Percentiles rank a stretch among this genome's conserved stretches.
Evolutionary conservation across 2,329 filamentous ascomycete genomes (phyloP).

Genomic region (Cryphonectria parasitica): DNA sequence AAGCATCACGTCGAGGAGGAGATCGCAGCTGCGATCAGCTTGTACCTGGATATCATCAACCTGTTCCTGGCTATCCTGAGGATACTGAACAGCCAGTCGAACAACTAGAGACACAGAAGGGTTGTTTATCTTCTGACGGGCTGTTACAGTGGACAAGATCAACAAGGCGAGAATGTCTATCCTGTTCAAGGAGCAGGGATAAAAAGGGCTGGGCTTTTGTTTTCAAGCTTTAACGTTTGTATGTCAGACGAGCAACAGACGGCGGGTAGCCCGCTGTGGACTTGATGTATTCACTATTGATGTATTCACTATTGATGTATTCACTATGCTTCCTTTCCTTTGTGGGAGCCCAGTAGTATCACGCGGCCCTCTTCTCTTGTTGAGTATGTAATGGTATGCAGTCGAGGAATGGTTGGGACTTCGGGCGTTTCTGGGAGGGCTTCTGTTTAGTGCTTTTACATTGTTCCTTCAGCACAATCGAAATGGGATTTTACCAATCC

Average conservation of each 20-base stretch:
- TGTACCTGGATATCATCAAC: constrained; percentile 97
- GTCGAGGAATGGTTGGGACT: background rate
- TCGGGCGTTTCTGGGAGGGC: background rate
- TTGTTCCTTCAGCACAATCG: background rate
- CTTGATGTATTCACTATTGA: background rate
- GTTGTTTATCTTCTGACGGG: background rate
- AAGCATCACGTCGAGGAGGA: constrained; percentile 98
- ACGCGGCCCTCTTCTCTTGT: background rate
- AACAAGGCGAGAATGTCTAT: constrained; percentile 7
- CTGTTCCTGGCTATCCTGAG: constrained; percentile 93
- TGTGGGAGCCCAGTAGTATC: background rate
- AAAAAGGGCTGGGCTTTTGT: background rate
- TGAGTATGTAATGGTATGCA: background rate
- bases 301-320: no score
- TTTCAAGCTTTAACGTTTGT: background rate
- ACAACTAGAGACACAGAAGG: constrained; percentile 65
- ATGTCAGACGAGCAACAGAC: background rate
- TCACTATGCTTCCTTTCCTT: background rate
- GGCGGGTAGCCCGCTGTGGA: background rate
- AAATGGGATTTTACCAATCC: background rate
- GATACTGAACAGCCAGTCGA: constrained; percentile 94
- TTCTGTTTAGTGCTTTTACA: background rate
- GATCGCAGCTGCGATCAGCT: constrained; percentile 90
- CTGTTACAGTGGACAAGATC: background rate
- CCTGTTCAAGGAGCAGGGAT: background rate